A percentile compares a stretch with the other conserved stretches of the same genome.
Evolutionary conservation across 768 basidiomycete genomes (phyloP).

Genomic region (Gymnopilus junonius): DNA sequence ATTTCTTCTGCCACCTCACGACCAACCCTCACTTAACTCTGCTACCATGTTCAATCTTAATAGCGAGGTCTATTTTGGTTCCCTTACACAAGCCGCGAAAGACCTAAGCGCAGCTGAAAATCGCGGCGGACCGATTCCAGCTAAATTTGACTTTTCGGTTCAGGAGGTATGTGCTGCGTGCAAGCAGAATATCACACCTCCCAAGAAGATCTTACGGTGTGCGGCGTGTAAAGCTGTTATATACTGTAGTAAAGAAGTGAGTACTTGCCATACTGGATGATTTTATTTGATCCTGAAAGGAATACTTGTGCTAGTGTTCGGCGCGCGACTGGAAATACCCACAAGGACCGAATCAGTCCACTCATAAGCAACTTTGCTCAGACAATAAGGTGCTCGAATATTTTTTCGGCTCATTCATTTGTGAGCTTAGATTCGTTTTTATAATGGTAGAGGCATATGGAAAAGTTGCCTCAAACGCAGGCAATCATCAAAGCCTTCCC

Average conservation of each 20-base stretch:
- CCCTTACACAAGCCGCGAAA: neutral
- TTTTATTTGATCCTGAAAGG: neutral
- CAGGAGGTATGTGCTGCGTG: neutral
- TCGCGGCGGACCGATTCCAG: neutral
- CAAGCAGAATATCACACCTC: neutral
- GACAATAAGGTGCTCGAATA: neutral
- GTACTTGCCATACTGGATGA: neutral
- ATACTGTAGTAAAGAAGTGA: neutral
- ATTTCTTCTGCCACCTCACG: neutral
- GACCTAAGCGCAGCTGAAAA: neutral
- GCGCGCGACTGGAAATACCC: neutral
- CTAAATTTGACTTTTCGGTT: neutral
- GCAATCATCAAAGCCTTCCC: conserved; percentile 1
- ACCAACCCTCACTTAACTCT: neutral
- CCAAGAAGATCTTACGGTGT: neutral
- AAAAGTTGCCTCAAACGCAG: neutral
- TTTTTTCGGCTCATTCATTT: neutral
- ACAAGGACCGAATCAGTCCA: neutral
- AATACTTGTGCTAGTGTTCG: neutral
- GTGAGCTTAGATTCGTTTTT: neutral
- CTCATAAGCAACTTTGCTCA: neutral
- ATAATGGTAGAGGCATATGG: neutral
- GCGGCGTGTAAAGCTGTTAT: conserved; percentile 1
- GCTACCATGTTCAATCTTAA: neutral
- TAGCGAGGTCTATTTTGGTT: neutral